Percentiles rank a stretch among this genome's conserved stretches.
phyloP scores from a whole-genome alignment of 2,329 filamentous ascomycete genomes.

The Zasmidium citrigriseum region DNA sequence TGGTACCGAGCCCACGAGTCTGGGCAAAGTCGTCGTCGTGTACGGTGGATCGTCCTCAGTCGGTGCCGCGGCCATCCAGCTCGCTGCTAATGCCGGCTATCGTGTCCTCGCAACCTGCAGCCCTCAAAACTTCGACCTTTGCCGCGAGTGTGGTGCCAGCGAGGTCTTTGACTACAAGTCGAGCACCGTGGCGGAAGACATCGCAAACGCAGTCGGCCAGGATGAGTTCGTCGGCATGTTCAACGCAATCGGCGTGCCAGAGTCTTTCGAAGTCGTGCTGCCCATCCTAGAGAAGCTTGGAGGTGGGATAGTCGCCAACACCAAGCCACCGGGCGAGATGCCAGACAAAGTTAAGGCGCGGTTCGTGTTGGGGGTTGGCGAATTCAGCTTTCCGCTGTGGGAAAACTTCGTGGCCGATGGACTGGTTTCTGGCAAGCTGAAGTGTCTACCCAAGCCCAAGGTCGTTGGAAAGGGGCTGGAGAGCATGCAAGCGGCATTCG shows the following conservation, averaged over 20 bases:
- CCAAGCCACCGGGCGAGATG: constrained; percentile 13
- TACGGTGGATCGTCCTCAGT: constrained; percentile 55
- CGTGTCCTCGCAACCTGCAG: constrained; percentile 48
- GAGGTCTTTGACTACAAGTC: constrained; percentile 49
- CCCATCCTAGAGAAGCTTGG: constrained; percentile 8
- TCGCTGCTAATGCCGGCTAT: constrained; percentile 46
- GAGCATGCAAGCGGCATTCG: constrained; percentile 49
- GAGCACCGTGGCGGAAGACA: constrained; percentile 36
- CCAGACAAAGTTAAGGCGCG: constrained; percentile 26
- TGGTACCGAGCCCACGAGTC: constrained; percentile 17
- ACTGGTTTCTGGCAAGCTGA: constrained; percentile 38
- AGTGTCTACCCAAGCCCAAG: constrained; percentile 41
- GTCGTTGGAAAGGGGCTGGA: constrained; percentile 46
- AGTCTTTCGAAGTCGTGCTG: constrained; percentile 2
- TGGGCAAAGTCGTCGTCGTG: constrained; percentile 43
- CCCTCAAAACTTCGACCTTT: constrained; percentile 44
- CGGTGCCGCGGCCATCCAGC: constrained; percentile 50
- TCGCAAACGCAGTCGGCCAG: constrained; percentile 30
- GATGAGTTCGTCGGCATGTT: constrained; percentile 36
- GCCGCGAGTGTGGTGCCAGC: constrained; percentile 47
- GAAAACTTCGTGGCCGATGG: constrained; percentile 38
- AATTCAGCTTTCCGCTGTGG: constrained; percentile 35
- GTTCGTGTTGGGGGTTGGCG: constrained; percentile 20
- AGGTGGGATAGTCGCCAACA: constrained; percentile 8
- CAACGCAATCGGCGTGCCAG: constrained; percentile 7